These are phyloP conservation scores for Apostasia shenzhenica DNA, from an alignment of 106 monocot species.

Conservation along the genomic window DNA sequence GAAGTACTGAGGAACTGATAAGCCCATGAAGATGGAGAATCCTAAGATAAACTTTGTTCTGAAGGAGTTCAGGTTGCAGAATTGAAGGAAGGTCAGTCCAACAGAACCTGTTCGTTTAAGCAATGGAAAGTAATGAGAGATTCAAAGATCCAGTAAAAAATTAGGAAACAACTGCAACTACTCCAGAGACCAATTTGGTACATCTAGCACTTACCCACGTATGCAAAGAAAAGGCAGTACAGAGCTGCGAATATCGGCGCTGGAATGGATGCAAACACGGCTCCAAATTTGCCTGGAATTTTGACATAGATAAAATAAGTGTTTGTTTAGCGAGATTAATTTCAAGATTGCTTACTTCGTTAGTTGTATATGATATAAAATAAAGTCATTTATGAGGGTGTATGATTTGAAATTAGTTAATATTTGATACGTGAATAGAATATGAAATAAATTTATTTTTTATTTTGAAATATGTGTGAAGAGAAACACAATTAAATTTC, in stretches of 20 bases:
- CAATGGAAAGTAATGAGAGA: neutral
- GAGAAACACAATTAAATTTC: too few relatives aligned
- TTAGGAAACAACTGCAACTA: neutral
- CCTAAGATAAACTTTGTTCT: constrained; percentile 92
- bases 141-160: neutral
- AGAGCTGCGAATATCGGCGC: constrained; percentile 91
- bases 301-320: neutral
- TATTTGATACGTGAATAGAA: neutral
- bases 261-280: constrained; percentile 90
- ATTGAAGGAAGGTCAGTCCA: constrained; percentile 86
- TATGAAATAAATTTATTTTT: neutral
- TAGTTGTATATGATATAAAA: neutral
- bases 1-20: constrained; percentile 97
- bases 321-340: neutral
- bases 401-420: neutral
- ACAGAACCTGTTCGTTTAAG: constrained; percentile 46
- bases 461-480: neutral
- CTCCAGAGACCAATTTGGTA: neutral
- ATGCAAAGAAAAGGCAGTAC: constrained; percentile 97
- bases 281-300: constrained; percentile 89
- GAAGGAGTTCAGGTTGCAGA: constrained; percentile 97
- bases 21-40: constrained; percentile 84
- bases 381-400: neutral
- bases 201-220: constrained; percentile 54
- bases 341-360: neutral